A percentile compares a stretch with the other conserved stretches of the same genome.
These are phyloP conservation scores for Pistacia integerrima DNA, from an alignment of 345 rosid species.

Conservation along the genomic window DNA sequence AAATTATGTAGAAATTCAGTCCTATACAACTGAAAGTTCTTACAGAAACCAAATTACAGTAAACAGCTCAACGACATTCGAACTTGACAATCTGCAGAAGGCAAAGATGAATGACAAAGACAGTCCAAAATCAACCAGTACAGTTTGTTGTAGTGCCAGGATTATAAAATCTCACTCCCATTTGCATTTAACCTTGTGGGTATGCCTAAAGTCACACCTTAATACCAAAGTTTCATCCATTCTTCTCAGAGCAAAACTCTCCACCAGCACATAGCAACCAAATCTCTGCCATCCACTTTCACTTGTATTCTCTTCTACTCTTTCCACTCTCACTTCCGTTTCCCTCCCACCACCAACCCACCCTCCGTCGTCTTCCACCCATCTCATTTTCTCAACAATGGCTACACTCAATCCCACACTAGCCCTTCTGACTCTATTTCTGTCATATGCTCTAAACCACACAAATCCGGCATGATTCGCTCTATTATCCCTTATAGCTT, in stretches of 20 bases:
- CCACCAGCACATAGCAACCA: constrained; percentile 44
- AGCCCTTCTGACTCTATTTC: constrained; percentile 24
- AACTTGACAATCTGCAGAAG: no score
- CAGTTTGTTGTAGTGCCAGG: no score
- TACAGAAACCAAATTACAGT: no score
- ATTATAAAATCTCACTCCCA: constrained; percentile 27
- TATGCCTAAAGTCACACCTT: constrained; percentile 45
- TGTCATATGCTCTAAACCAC: constrained; percentile 45
- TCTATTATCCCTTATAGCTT: constrained; percentile 43
- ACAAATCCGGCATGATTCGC: constrained; percentile 43
- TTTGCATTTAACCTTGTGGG: constrained; percentile 28
- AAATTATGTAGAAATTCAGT: no score
- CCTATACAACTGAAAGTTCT: no score
- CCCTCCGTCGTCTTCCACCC: constrained; percentile 71
- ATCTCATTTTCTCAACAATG: constrained; percentile 71
- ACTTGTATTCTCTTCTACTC: constrained; percentile 38
- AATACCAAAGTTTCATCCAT: constrained; percentile 48
- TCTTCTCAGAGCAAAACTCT: constrained; percentile 54
- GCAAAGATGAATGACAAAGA: no score
- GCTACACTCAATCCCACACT: constrained; percentile 57
- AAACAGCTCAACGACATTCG: no score
- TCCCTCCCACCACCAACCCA: constrained; percentile 55
- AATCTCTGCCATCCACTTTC: constrained; percentile 38
- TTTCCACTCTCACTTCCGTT: constrained; percentile 54
- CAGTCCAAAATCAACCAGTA: no score